These are phyloP conservation scores for Fusarium buharicum DNA, from an alignment of 2,329 filamentous ascomycete species.

Conservation along the genomic window DNA sequence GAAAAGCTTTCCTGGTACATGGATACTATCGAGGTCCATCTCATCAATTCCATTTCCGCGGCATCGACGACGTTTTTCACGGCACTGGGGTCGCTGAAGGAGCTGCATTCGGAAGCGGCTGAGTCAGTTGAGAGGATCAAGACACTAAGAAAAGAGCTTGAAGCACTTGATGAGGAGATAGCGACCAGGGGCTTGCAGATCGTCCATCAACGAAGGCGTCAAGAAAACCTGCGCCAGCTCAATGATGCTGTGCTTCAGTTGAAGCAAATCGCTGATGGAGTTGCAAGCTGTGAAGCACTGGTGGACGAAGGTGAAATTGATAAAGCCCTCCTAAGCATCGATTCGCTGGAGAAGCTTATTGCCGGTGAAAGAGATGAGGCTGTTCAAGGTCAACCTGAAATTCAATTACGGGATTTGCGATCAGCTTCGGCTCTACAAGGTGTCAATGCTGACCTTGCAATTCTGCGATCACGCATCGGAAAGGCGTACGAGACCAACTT, in stretches of 20 bases:
- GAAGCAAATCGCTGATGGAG: slow-evolving; percentile 77
- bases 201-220: slow-evolving; percentile 81
- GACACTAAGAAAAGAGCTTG: slow-evolving; percentile 79
- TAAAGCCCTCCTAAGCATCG: slow-evolving; percentile 79
- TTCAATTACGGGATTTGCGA: slow-evolving; percentile 73
- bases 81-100: slow-evolving; percentile 87
- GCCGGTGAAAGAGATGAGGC: slow-evolving; percentile 70
- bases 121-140: slow-evolving; percentile 92
- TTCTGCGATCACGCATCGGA: slow-evolving; percentile 82
- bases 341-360: slow-evolving; percentile 81
- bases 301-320: slow-evolving; percentile 88
- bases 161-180: slow-evolving; percentile 85
- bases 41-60: slow-evolving; percentile 95
- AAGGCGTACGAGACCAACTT: slow-evolving; percentile 87
- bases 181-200: slow-evolving; percentile 86
- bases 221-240: slow-evolving; percentile 85
- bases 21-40: slow-evolving; percentile 97
- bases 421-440: slow-evolving; percentile 82
- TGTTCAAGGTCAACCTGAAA: slow-evolving; percentile 45
- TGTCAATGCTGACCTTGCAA: slow-evolving; percentile 78
- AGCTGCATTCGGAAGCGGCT: slow-evolving; percentile 90
- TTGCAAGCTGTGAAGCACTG: slow-evolving; percentile 79
- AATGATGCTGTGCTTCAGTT: slow-evolving; percentile 86
- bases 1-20: slow-evolving; percentile 99
- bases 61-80: slow-evolving; percentile 97